A percentile compares a stretch with the other conserved stretches of the same genome.
These are phyloP conservation scores for Akanthomyces dipterigenus DNA, from an alignment of 2,329 filamentous ascomycete genomes.

Conservation along the genomic window DNA sequence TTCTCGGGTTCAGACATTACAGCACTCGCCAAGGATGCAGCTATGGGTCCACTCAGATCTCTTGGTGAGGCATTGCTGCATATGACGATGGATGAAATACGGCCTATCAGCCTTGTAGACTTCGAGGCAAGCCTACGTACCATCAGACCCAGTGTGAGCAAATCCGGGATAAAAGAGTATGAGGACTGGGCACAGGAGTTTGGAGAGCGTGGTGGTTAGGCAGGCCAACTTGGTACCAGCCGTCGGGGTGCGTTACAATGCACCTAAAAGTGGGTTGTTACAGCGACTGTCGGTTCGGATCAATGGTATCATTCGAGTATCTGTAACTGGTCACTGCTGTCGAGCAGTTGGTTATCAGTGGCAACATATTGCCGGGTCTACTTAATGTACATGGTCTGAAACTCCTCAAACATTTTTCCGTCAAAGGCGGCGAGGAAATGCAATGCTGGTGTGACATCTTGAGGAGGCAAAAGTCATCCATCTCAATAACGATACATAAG, in stretches of 20 bases:
- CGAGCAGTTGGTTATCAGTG: neutral
- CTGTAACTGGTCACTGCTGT: neutral
- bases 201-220: slow-evolving; percentile 77
- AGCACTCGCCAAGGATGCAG: slow-evolving; percentile 91
- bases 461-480: neutral
- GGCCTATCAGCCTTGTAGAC: slow-evolving; percentile 74
- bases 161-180: slow-evolving; percentile 76
- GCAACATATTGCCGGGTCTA: neutral
- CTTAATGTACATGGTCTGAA: neutral
- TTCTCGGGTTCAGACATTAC: slow-evolving; percentile 98
- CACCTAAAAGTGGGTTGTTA: neutral
- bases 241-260: neutral
- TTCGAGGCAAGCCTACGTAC: slow-evolving; percentile 77
- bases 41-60: slow-evolving; percentile 90
- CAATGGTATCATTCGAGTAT: neutral
- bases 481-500: neutral
- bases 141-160: slow-evolving; percentile 86
- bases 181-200: slow-evolving; percentile 93
- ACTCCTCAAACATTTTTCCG: neutral
- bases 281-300: neutral
- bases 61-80: slow-evolving; percentile 82
- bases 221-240: neutral
- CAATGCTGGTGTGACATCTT: neutral
- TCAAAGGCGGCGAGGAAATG: neutral
- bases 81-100: slow-evolving; percentile 91